Evolutionary conservation across 148 eudicot genomes (phyloP), one percentile per base, ranked within the genome.

Genomic region (Silene conica): DNA sequence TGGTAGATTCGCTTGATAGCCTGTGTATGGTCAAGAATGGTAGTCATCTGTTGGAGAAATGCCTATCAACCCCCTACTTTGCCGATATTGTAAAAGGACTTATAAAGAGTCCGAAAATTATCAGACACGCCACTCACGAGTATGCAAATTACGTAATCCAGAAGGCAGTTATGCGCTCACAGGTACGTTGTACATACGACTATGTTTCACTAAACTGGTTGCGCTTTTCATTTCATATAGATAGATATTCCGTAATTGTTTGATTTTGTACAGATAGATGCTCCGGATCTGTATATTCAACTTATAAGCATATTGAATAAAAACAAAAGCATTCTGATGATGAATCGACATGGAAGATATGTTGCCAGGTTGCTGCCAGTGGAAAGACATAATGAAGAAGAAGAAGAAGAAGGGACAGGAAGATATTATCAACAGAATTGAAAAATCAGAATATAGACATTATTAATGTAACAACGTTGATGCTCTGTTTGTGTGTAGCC

Each of bases 121-220:
- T 72, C 5, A 14, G 6, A 22, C 41, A 63, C 45, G 80, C 70
- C 3, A 22, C 8, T 63, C 7, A 72, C 43, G 26, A 41, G 23
- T 77, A 0, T 23, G 80, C 66, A 34, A 77, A 77, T 55, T 77
- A 77, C 28, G 75, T 71, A 58, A 77, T 77, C 31, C 65, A 71
- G 31, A 72, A 41, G 18, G 65, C 74, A 9, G 38, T 77, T 16
- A 1, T n/a, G 8, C n/a, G 16, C 22, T 56, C 67, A 1, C 25
- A 52, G 80, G 80, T 76, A 76, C n/a, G n/a, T n/a, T n/a, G n/a
- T n/a, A n/a, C n/a, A n/a, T n/a, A n/a, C 23, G 20, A 46, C 25
- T 13, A 13, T 9, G 7, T 11, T 57, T 57, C 25, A 57, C 61
- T 57, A 6, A n/a, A n/a, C 22, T 57, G 23, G 0, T 21, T 19